Conservation (phyloP, 2,329 filamentous ascomycete species). For the Nemania sp. region DNA sequence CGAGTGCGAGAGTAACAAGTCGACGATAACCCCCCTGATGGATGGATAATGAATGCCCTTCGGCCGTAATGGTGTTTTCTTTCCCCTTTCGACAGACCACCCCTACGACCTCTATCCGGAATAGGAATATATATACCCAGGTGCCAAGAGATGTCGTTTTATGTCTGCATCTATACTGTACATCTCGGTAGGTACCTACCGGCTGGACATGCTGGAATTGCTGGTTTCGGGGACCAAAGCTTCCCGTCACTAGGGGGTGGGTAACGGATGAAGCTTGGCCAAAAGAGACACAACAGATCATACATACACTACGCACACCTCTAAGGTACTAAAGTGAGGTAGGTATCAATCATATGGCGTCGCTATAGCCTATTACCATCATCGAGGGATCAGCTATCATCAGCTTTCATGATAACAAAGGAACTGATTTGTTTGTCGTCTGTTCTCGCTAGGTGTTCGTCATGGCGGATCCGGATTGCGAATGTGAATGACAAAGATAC, state of each 20-base stretch:
- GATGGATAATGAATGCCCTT: background rate
- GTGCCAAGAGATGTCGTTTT: background rate
- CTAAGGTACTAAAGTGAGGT: too few relatives aligned
- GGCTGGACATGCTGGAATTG: background rate
- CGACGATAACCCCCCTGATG: background rate
- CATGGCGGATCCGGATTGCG: slow-evolving; percentile 21
- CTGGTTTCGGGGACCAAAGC: slow-evolving; percentile 10
- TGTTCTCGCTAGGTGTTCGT: background rate
- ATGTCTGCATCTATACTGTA: background rate
- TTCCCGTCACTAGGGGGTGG: background rate
- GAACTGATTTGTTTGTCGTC: too few relatives aligned
- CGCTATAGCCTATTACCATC: too few relatives aligned
- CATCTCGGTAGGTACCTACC: background rate
- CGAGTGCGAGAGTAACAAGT: background rate
- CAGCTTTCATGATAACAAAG: too few relatives aligned
- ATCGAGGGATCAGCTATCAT: slow-evolving; percentile 7
- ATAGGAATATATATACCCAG: background rate
- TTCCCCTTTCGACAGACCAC: background rate
- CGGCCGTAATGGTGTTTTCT: background rate
- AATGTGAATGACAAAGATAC: background rate
- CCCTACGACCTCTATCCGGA: background rate
- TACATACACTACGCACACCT: too few relatives aligned
- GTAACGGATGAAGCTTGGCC: background rate
- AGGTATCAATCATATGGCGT: background rate
- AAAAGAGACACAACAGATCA: too few relatives aligned